phyloP scores from a whole-genome alignment of 768 basidiomycete species.

The Lentinula aciculospora region DNA sequence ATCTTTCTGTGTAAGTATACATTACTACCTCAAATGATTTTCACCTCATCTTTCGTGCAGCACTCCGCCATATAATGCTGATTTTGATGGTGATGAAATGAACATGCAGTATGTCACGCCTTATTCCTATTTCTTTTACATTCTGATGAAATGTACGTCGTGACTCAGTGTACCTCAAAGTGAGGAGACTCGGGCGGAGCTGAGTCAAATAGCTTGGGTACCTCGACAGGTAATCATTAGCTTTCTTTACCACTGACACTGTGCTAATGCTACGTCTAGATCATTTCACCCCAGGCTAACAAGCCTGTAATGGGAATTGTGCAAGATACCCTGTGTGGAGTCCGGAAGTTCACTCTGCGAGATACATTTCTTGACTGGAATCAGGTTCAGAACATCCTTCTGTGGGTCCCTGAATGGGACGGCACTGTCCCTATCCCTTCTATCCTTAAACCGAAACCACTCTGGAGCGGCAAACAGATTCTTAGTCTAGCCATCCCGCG shows the following conservation, averaged over 20 bases:
- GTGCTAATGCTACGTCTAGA: conserved; percentile 40
- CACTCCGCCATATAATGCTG: conserved; percentile 97
- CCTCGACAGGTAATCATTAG: conserved; percentile 69
- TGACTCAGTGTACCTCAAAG: conserved; percentile 83
- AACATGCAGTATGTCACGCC: conserved; percentile 90
- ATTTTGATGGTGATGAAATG: conserved; percentile 99
- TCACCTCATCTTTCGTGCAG: conserved; percentile 33
- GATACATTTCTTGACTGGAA: conserved; percentile 96
- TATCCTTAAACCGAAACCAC: conserved; percentile 92
- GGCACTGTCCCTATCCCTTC: conserved; percentile 88
- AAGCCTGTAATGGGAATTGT: conserved; percentile 99
- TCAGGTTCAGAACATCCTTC: conserved; percentile 92
- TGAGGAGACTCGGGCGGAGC: conserved; percentile 95
- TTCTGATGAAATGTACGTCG: conserved; percentile 7
- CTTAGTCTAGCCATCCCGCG: conserved; percentile 88
- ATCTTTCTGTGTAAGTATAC: conserved; percentile 87
- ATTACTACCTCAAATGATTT: conserved; percentile 14
- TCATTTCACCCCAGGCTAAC: conserved; percentile 98
- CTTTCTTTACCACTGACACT: neutral
- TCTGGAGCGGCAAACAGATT: conserved; percentile 98
- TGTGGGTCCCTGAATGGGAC: conserved; percentile 99
- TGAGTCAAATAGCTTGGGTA: conserved; percentile 99
- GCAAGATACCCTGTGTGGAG: conserved; percentile 96
- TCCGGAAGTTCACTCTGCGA: conserved; percentile 94
- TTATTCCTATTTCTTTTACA: neutral